Evolutionary conservation across 176 grass and related monocot species (phyloP), one percentile per base, ranked within the genome.

Genomic region (Aegilops tauschii): DNA sequence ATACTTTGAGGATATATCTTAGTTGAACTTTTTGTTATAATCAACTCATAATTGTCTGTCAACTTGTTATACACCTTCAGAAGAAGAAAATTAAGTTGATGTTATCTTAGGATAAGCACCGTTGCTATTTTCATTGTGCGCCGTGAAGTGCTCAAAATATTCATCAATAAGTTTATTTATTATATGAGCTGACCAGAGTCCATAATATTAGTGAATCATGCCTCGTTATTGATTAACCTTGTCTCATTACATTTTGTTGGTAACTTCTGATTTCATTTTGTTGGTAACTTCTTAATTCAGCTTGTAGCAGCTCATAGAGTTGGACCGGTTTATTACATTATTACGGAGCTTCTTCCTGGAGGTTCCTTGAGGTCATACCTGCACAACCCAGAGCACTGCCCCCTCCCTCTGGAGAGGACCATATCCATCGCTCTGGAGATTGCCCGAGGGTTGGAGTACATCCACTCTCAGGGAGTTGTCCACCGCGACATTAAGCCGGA

Each of bases 351-450:
- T 64, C 89, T 95, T 67, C 56, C 84, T 67, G 87, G 89, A 73
- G 94, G 94, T 9, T 93, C 94, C 85, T 77, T 95, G 73, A 91
- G 94, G 84, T 88, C 94, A 73, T 95, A 91, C 82, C 30, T 95
- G 25, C 71, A 91, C 62, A 91, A 74, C 79, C 68, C 83, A 13
- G 89, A 88, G 80, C 76, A 93, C 32, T 82, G 85, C 62, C 80
- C 87, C 16, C 67, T 95, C 28, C 89, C 89, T 75, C 45, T 93
- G n/a, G 84, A 89, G 42, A 95, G 88, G 78, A 83, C 79, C 27
- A 68, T 95, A 87, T 80, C 85, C 65, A 90, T 95, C 18, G 79
- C 84, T 25, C 84, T 95, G 0, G 89, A 89, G 67, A 45, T 95
- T 87, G 89, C 91, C n/a, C 79, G 54, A 7, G 94, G 91, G 62